Evolutionary conservation across 495 filamentous ascomycete species (phyloP).

Genomic region (Penicillium verhagenii): DNA sequence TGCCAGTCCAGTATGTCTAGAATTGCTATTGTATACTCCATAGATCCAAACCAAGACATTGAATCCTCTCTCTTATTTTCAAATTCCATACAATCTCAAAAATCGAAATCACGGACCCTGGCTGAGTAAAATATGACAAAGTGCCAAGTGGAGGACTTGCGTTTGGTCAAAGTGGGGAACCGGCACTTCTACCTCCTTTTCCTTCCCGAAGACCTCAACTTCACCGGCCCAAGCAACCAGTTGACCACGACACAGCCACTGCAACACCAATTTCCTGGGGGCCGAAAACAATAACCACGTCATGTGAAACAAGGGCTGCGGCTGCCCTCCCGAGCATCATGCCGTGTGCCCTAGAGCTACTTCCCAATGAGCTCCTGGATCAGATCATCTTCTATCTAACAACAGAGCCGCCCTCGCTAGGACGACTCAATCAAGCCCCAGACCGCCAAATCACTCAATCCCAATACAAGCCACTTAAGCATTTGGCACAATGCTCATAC

Average conservation of each 20-base stretch:
- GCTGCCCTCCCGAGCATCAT: constrained; percentile 5
- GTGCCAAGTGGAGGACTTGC: constrained; percentile 15
- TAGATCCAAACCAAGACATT: not conserved
- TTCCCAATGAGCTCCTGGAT: constrained; percentile 46
- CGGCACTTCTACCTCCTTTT: constrained; percentile 22
- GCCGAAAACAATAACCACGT: not conserved
- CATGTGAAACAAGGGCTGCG: constrained; percentile 1
- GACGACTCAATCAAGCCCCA: constrained; percentile 27
- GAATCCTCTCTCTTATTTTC: not conserved
- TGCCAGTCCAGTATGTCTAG: not conserved
- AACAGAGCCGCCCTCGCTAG: constrained; percentile 28
- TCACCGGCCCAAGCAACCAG: not conserved
- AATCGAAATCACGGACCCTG: not conserved
- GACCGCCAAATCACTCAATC: constrained; percentile 20
- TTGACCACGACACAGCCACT: not conserved
- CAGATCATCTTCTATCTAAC: constrained; percentile 34
- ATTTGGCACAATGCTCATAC: constrained; percentile 28
- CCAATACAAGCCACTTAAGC: constrained; percentile 29
- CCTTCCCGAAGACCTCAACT: constrained; percentile 18
- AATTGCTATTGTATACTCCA: too few species aligned
- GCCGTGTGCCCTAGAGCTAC: constrained; percentile 20
- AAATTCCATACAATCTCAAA: not conserved
- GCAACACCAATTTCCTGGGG: too few species aligned
- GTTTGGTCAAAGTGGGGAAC: constrained; percentile 12
- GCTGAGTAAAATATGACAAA: constrained; percentile 32